Percentiles rank a stretch among this genome's conserved stretches.
Conservation (phyloP, 306 rosid species). For the Rosa persica region DNA sequence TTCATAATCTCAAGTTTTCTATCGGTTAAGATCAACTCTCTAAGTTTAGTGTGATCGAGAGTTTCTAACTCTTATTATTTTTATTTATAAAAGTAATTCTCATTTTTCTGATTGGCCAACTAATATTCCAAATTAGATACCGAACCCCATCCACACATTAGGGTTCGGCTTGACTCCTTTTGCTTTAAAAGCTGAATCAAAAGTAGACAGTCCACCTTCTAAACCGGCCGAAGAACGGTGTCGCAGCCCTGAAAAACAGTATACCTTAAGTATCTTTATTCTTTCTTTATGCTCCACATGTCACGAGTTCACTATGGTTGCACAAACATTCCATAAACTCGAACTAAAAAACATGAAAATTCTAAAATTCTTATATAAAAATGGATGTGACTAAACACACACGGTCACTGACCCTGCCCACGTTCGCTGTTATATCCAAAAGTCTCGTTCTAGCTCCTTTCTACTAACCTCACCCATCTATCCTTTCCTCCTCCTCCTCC, state of each 20-base stretch:
- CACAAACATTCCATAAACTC: background rate
- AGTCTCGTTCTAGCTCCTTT: background rate
- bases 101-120: no score
- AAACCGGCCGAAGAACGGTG: background rate
- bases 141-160: background rate
- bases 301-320: background rate
- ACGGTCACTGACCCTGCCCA: constrained; percentile 7
- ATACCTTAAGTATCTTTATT: background rate
- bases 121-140: no score
- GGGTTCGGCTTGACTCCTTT: no score
- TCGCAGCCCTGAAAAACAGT: background rate
- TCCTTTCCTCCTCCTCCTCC: background rate
- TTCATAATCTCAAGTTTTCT: no score
- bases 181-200: no score
- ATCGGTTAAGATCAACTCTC: no score
- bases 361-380: background rate
- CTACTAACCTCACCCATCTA: background rate
- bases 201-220: background rate
- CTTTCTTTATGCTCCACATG: background rate
- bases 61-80: no score
- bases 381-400: background rate
- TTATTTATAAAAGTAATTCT: no score
- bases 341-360: background rate
- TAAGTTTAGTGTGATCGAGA: no score
- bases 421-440: constrained; percentile 4